Evolutionary conservation across 495 filamentous ascomycete genomes (phyloP), one percentile per base, ranked within the genome.

Genomic region (Aspergillus egyptiacus): DNA sequence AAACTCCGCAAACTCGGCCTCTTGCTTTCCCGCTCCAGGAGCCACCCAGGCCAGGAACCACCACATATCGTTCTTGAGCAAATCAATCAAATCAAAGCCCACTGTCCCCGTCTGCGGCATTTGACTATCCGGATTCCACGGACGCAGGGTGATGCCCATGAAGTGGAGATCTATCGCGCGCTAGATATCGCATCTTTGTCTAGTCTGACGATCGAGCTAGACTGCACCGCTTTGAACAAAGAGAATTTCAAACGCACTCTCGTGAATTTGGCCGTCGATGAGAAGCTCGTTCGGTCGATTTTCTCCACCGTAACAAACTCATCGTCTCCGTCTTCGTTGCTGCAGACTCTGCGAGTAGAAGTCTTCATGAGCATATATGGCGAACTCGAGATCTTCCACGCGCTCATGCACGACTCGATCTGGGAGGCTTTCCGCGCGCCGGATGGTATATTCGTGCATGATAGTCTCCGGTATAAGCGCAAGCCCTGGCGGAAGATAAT

Each of bases 161-260:
- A 47, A 35, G 44, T 47, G 15, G 33, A 36, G 22, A 17, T 47
- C 14, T 47, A 47, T 20, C 44, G 44, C 23, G 44, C 44, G n/a
- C 32, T 47, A 1, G 19, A 22, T 13, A 28, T 38, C 14, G 0
- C 20, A 32, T 25, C 22, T 10, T 2, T 47, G 20, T 19, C 15
- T 18, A 9, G 22, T 18, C 44, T 47, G 13, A 37, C 44, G 4
- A 19, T 47, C 2, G 43, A 46, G 43, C 31, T 46, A 24, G 30
- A 33, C 43, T 37, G 20, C 22, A 25, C 15, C 18, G 32, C n/a
- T 0, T 19, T 23, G 6, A 10, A 14, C 23, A 2, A 19, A 13
- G 22, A n/a, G n/a, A n/a, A 19, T 30, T 4, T 15, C 28, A 35
- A 35, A 24, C 30, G 20, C 31, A 19, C 14, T 9, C 35, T 38